Base-by-base conservation (phyloP, 176 grass and related monocot species). In the Phoenix dactylifera region DNA sequence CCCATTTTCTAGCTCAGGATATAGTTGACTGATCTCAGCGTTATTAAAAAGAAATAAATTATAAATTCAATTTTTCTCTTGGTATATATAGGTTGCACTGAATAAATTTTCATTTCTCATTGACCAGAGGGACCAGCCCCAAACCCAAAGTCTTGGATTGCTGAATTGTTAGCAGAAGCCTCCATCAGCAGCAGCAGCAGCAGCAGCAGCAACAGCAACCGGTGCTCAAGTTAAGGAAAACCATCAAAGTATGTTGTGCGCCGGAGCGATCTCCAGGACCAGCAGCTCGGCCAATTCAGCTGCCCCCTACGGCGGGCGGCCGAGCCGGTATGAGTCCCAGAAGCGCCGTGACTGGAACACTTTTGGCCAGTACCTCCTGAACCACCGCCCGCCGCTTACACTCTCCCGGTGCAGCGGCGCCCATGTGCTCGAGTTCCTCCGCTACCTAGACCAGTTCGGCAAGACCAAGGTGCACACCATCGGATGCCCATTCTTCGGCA, bases 311-410 rank as follows among this genome's bases (percentile, higher is more conserved):
- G 15, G 71, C 28, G 3, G 58, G 65, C 68, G 74, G 50, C 82
- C 78, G 54, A 89, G 86, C 74, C 26, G 86, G 23, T 89, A 89
- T 81, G 86, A 89, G 64, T 89, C 86, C 63, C 86, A 89, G 82
- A 89, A 89, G 75, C 78, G 86, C 1, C 86, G 86, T 4, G 86
- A 89, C 82, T 89, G 86, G 86, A 79, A 89, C 78, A 89, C 86
- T 3, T 89, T 89, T 68, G 71, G 82, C 35, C 86, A 89, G 82
- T 89, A 89, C 63, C 74, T 89, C n/a, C 77, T 78, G 26, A 89
- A 89, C 78, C 86, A 85, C 67, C 86, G 86, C 3, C 86, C 86
- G 71, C 86, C 86, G 59, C 78, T 89, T 59, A 78, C 77, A 74
- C 82, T 89, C 7, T 10, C 67, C 1, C 86, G 86, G 5, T 89